Evolutionary conservation across 2,329 filamentous ascomycete genomes (phyloP), one percentile per base, ranked within the genome.

Genomic region (Xylariaceae sp.): DNA sequence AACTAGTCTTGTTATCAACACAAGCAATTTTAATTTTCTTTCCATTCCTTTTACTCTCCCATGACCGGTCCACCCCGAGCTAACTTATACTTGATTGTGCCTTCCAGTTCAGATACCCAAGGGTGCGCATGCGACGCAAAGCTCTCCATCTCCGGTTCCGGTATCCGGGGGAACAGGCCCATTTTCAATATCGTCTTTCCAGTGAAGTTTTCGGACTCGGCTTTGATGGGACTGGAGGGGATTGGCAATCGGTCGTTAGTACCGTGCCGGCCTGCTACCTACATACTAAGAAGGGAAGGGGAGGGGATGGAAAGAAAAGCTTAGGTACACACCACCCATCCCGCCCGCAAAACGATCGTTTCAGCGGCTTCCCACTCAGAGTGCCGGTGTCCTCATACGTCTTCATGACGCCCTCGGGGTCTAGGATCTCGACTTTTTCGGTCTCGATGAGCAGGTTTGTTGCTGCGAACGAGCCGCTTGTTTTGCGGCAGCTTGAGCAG

Each of bases 91-190:
- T 50, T 50, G 37, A 50, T 20, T 12, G 45, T 43, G 12, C 32
- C 42, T 19, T 42, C 38, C 7, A 48, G 12, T 22, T 41, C 23
- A 12, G 36, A 22, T 29, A 45, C 41, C 48, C 48, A 50, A 14
- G 48, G 45, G 27, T 50, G 48, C 3, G 17, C 23, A 14, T 48
- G 41, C 23, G 37, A 19, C 38, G 14, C 45, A 12, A 48, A 50
- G 17, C 35, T 19, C 34, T 50, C 48, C 35, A 40, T 38, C 29
- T 45, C 48, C 7, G 48, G 48, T 14, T 40, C 45, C 14, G 48
- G 48, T 14, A 50, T 50, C n/a, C 45, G 45, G 16, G 48, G 48
- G 29, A 50, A 50, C 38, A 50, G 43, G 11, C 48, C 48, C 48
- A 48, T 45, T 33, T 50, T 50, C 14, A 50, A 25, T 34, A 50